phyloP scores from a whole-genome alignment of 805 yeast genomes.

The Saccharomycopsis fibuligera region DNA sequence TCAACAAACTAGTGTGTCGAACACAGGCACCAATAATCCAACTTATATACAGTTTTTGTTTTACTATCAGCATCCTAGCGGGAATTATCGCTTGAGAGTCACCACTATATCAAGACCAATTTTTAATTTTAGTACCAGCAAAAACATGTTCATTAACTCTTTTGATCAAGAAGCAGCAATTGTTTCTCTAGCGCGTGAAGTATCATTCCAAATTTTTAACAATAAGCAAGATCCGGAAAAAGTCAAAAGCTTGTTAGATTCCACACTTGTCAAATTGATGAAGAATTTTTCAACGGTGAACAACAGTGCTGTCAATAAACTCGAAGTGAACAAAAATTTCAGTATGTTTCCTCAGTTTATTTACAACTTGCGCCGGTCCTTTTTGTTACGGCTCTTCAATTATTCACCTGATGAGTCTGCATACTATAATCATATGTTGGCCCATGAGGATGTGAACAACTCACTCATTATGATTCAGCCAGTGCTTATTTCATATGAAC shows the following conservation, averaged over 20 bases:
- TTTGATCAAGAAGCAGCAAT: slow-evolving; percentile 99
- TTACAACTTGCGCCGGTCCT: slow-evolving; percentile 92
- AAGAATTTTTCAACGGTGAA: slow-evolving; percentile 91
- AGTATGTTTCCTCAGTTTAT: slow-evolving; percentile 92
- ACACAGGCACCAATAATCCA: background rate
- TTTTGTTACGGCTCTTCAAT: slow-evolving; percentile 91
- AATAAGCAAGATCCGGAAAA: slow-evolving; percentile 87
- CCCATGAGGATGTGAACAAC: slow-evolving; percentile 87
- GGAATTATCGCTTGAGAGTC: slow-evolving; percentile 81
- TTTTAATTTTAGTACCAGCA: slow-evolving; percentile 9
- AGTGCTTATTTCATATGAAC: slow-evolving; percentile 84
- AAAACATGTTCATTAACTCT: slow-evolving; percentile 44
- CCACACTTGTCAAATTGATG: slow-evolving; percentile 82
- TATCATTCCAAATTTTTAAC: slow-evolving; percentile 61
- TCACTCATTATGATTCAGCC: slow-evolving; percentile 98
- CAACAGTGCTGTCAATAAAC: slow-evolving; percentile 76
- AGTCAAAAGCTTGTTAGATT: slow-evolving; percentile 90
- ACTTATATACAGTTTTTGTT: slow-evolving; percentile 75
- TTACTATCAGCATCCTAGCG: slow-evolving; percentile 92
- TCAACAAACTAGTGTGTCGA: slow-evolving; percentile 7
- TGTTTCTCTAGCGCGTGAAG: slow-evolving; percentile 84
- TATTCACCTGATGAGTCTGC: slow-evolving; percentile 99
- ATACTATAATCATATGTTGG: slow-evolving; percentile 86
- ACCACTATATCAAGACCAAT: slow-evolving; percentile 57
- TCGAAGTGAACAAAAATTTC: slow-evolving; percentile 78